These are phyloP conservation scores for Phytophthora tentaculata DNA, from an alignment of 352 stramenopile species.

Conservation along the genomic window DNA sequence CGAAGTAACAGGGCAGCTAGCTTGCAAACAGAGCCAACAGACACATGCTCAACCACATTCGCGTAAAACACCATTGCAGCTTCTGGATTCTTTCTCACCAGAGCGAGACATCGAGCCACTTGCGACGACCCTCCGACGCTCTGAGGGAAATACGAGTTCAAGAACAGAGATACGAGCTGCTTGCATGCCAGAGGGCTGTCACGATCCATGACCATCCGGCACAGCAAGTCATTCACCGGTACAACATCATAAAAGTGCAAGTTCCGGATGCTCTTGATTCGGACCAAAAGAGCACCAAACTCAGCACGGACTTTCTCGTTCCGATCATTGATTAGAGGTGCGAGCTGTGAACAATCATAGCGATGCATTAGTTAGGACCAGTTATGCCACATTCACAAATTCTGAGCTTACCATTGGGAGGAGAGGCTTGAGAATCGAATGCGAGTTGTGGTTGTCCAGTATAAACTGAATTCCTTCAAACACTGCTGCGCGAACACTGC, in stretches of 20 bases:
- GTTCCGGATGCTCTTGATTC: constrained; percentile 89
- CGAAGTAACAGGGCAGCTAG: constrained; percentile 74
- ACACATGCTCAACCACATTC: constrained; percentile 75
- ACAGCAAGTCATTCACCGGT: constrained; percentile 75
- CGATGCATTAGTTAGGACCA: constrained; percentile 14
- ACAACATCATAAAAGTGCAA: constrained; percentile 90
- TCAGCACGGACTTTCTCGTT: constrained; percentile 86
- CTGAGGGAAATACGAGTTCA: constrained; percentile 91
- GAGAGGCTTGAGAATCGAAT: constrained; percentile 84
- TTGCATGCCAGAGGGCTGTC: constrained; percentile 65
- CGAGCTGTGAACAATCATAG: constrained; percentile 44
- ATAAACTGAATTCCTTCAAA: constrained; percentile 88
- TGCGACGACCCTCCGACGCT: constrained; percentile 81
- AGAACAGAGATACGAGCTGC: constrained; percentile 80
- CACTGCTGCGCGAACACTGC: constrained; percentile 78
- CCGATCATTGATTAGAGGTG: constrained; percentile 83
- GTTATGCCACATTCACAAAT: background rate
- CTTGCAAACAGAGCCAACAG: constrained; percentile 85
- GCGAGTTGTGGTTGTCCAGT: constrained; percentile 87
- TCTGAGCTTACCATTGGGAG: constrained; percentile 69
- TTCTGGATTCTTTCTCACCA: constrained; percentile 85
- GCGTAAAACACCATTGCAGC: constrained; percentile 87
- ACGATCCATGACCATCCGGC: constrained; percentile 74
- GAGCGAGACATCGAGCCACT: constrained; percentile 75
- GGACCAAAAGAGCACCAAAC: constrained; percentile 78